Percentiles rank a stretch among this genome's conserved stretches.
These are phyloP conservation scores for Primulina tabacum DNA, from an alignment of 257 asterid genomes.

Conservation along the genomic window DNA sequence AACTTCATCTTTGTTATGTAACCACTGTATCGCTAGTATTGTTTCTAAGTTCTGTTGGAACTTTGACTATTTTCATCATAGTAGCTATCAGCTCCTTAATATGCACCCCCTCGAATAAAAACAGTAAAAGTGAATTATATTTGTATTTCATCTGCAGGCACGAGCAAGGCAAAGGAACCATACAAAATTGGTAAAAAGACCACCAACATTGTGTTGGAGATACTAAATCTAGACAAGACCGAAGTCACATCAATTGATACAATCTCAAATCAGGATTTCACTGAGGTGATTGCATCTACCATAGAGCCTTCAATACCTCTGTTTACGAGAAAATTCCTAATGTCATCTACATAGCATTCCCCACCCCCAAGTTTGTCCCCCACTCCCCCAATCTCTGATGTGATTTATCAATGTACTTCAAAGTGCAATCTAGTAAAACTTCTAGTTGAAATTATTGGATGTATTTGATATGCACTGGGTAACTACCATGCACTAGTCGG, in stretches of 20 bases:
- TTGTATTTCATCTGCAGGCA: slow-evolving; percentile 54
- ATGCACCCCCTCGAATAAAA: background rate
- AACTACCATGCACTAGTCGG: background rate
- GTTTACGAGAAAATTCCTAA: background rate
- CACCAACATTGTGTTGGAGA: slow-evolving; percentile 78
- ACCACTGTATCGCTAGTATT: background rate
- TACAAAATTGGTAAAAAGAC: slow-evolving; percentile 90
- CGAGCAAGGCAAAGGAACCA: slow-evolving; percentile 73
- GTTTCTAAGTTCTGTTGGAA: slow-evolving; percentile 18
- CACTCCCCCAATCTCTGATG: slow-evolving; percentile 10
- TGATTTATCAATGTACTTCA: background rate
- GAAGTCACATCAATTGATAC: slow-evolving; percentile 83
- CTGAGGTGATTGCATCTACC: slow-evolving; percentile 63
- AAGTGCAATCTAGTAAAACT: slow-evolving; percentile 2
- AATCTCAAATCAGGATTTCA: slow-evolving; percentile 93
- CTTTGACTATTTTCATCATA: slow-evolving; percentile 14
- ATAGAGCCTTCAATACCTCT: slow-evolving; percentile 16
- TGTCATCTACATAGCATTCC: background rate
- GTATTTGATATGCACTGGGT: background rate
- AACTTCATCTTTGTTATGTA: background rate
- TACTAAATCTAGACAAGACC: slow-evolving; percentile 87
- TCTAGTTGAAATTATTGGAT: background rate
- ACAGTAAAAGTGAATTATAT: slow-evolving; percentile 7
- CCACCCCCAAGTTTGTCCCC: slow-evolving; percentile 19
- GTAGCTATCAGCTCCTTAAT: background rate